Percentiles rank a stretch among this genome's conserved stretches.
These are phyloP conservation scores for Chloropicon primus DNA, from an alignment of 139 green algal species.

Conservation along the genomic window DNA sequence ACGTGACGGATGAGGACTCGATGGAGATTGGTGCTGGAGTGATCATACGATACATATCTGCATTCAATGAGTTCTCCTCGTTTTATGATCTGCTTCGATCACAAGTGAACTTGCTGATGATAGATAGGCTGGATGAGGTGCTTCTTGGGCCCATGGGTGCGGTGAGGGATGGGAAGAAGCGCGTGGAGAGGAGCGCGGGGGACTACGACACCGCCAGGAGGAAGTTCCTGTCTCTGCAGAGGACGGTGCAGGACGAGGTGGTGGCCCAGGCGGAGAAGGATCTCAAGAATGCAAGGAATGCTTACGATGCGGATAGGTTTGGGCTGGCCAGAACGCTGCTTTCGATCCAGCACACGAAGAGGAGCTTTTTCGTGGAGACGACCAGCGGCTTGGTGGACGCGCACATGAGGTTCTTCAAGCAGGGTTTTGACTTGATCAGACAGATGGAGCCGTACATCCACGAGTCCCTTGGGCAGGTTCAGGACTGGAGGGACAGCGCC, in stretches of 20 bases:
- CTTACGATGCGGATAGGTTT: conserved; percentile 42
- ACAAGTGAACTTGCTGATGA: conserved; percentile 34
- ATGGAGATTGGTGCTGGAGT: conserved; percentile 22
- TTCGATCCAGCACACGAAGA: conserved; percentile 33
- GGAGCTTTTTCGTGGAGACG: conserved; percentile 39
- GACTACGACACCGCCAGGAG: conserved; percentile 32
- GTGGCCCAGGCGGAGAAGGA: conserved; percentile 15
- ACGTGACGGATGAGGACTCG: conserved; percentile 28
- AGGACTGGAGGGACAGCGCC: neutral
- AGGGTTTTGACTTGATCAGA: conserved; percentile 25
- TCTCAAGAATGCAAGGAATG: conserved; percentile 20
- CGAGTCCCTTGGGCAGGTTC: conserved; percentile 15
- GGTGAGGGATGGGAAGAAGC: conserved; percentile 17
- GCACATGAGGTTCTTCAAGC: conserved; percentile 46
- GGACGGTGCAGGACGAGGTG: conserved; percentile 20
- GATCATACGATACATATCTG: conserved; percentile 30
- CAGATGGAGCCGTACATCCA: conserved; percentile 28
- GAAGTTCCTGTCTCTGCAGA: conserved; percentile 40
- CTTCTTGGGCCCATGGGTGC: conserved; percentile 8
- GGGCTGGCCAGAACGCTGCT: conserved; percentile 31
- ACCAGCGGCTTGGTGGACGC: conserved; percentile 34
- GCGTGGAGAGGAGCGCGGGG: conserved; percentile 17
- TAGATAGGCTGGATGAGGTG: conserved; percentile 32
- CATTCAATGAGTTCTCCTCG: conserved; percentile 30
- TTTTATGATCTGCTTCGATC: conserved; percentile 33